Evolutionary conservation across 75 land plant genomes (phyloP).

Genomic region (Selaginella tamariscina): DNA sequence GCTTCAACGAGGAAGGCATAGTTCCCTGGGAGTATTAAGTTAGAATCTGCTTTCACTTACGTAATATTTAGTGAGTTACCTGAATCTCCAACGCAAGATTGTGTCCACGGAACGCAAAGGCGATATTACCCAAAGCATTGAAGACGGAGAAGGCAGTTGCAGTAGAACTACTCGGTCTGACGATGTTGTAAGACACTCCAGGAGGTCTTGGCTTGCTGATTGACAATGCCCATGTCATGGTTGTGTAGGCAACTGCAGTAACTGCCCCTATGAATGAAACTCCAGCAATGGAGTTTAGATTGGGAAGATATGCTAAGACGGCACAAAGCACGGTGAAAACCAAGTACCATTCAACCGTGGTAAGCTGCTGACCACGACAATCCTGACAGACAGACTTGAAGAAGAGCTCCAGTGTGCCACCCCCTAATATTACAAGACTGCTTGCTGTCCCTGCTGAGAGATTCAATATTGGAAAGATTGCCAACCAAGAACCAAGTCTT

Average conservation of each 20-base stretch:
- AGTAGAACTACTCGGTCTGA: conserved; percentile 5
- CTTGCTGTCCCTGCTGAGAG: conserved; percentile 73
- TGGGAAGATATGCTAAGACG: conserved; percentile 77
- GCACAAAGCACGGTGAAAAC: conserved; percentile 49
- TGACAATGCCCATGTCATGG: conserved; percentile 61
- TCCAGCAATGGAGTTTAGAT: conserved; percentile 88
- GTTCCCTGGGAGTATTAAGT: not conserved
- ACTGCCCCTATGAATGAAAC: conserved; percentile 66
- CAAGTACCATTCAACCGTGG: conserved; percentile 77
- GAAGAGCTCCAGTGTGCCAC: conserved; percentile 52
- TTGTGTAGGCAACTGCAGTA: conserved; percentile 64
- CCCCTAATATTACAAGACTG: conserved; percentile 59
- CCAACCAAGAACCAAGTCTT: conserved; percentile 32
- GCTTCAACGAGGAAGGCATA: conserved; percentile 5
- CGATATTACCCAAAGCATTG: conserved; percentile 71
- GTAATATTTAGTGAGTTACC: conserved; percentile 24
- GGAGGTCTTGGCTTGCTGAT: conserved; percentile 40
- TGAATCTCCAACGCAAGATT: conserved; percentile 85
- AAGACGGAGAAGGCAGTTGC: conserved; percentile 31
- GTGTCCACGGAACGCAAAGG: conserved; percentile 91
- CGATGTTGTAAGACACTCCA: conserved; percentile 35
- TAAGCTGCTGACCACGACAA: conserved; percentile 33
- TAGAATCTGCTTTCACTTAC: not conserved
- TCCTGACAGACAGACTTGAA: conserved; percentile 39
- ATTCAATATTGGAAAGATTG: conserved; percentile 46